A percentile compares a stretch with the other conserved stretches of the same genome.
Evolutionary conservation across 768 basidiomycete species (phyloP).

Genomic region (Melanogaster broomeanus): DNA sequence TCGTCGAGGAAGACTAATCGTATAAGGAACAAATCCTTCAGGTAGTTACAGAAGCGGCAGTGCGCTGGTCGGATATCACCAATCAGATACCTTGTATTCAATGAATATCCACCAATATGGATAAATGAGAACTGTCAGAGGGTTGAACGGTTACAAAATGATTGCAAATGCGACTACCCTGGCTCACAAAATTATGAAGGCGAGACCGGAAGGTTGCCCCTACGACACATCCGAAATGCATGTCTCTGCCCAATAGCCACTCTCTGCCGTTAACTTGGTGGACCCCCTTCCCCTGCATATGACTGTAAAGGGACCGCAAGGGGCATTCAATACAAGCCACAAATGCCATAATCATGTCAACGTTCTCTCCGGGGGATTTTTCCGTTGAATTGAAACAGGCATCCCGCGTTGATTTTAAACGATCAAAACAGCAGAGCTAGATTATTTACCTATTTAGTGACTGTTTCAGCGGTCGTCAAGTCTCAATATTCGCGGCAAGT

Average conservation of each 20-base stretch:
- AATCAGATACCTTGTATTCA: constrained; percentile 21
- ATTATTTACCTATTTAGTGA: too few species aligned
- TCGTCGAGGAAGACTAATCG: constrained; percentile 39
- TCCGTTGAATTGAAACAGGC: constrained; percentile 11
- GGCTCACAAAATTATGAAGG: constrained; percentile 21
- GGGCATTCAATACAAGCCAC: constrained; percentile 7
- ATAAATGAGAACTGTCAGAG: constrained; percentile 31
- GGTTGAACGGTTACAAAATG: constrained; percentile 28
- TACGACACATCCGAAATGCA: too few species aligned
- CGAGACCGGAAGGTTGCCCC: constrained; percentile 13
- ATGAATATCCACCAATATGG: constrained; percentile 27
- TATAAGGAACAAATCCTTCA: constrained; percentile 24
- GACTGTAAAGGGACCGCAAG: constrained; percentile 33
- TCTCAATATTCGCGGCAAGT: constrained; percentile 18
- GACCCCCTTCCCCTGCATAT: constrained; percentile 36
- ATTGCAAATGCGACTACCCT: constrained; percentile 27
- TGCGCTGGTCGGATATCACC: constrained; percentile 20
- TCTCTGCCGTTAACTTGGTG: constrained; percentile 25
- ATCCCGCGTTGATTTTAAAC: constrained; percentile 7
- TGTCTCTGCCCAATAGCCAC: too few species aligned
- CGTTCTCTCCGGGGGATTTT: constrained; percentile 21
- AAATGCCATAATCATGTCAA: constrained; percentile 33
- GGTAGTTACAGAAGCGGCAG: constrained; percentile 12
- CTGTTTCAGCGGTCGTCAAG: constrained; percentile 17
- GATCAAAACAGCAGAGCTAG: constrained; percentile 10